These are phyloP conservation scores for Kodamaea arcana DNA, from an alignment of 1,139 yeast species.

Conservation along the genomic window DNA sequence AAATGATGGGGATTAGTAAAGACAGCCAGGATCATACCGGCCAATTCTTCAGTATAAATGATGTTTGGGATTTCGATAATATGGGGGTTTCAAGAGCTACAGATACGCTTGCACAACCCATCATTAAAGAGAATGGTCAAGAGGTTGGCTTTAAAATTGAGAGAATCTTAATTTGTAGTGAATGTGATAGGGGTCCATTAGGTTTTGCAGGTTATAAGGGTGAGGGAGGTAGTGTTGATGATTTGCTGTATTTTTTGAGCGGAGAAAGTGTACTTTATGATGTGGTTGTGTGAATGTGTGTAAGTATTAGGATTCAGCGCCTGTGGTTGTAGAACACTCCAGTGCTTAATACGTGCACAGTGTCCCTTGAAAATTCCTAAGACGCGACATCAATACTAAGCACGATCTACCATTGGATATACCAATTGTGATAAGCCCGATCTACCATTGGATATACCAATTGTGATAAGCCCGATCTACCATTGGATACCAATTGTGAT, in stretches of 20 bases:
- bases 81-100: conserved; percentile 64
- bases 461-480: no score
- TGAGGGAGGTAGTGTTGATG: conserved; percentile 27
- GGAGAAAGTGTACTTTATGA: conserved; percentile 43
- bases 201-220: conserved; percentile 56
- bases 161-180: conserved; percentile 60
- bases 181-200: conserved; percentile 71
- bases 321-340: no score
- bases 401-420: no score
- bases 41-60: conserved; percentile 39
- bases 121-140: conserved; percentile 14
- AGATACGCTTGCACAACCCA: conserved; percentile 18
- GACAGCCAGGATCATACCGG: conserved; percentile 8
- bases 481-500: no score
- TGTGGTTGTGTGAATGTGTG: no score
- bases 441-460: no score
- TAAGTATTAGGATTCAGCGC: no score
- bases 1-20: conserved; percentile 20
- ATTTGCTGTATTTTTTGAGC: conserved; percentile 42
- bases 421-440: no score
- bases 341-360: no score
- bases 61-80: conserved; percentile 76
- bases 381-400: no score
- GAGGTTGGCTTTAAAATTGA: conserved; percentile 29
- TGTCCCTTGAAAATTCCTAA: no score